Conservation (phyloP, 2,329 filamentous ascomycete genomes). For the Exophiala viscosa region DNA sequence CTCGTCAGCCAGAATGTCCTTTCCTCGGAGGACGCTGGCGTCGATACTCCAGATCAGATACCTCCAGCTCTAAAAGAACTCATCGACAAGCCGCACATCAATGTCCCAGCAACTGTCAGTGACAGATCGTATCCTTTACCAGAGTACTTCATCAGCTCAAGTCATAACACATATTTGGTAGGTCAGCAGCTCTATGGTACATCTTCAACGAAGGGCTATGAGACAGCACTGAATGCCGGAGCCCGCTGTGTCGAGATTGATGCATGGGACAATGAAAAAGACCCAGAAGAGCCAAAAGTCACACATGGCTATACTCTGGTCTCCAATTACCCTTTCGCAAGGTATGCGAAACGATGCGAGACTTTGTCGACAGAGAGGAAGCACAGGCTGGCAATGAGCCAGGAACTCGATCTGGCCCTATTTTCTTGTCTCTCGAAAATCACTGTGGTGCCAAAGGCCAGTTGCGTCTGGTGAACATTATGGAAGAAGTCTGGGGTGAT, state of each 20-base stretch:
- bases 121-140: constrained; percentile 26
- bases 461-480: constrained; percentile 24
- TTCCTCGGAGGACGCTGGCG: constrained; percentile 17
- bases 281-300: constrained; percentile 27
- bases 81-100: constrained; percentile 23
- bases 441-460: constrained; percentile 26
- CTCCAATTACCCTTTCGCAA: constrained; percentile 25
- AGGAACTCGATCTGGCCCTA: constrained; percentile 19
- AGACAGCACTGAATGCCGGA: constrained; percentile 21
- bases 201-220: constrained; percentile 24
- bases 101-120: constrained; percentile 21
- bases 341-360: constrained; percentile 27
- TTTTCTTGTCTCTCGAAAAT: constrained; percentile 27
- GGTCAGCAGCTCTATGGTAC: constrained; percentile 27
- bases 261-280: constrained; percentile 26
- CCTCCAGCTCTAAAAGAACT: constrained; percentile 15
- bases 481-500: constrained; percentile 26
- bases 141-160: constrained; percentile 28
- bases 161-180: constrained; percentile 28
- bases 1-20: constrained; percentile 23
- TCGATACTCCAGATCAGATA: constrained; percentile 13
- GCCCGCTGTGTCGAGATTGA: constrained; percentile 29
- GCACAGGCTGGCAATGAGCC: constrained; percentile 4
- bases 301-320: constrained; percentile 28
- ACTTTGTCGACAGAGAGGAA: constrained; percentile 26